Evolutionary conservation across 176 grass and related monocot species (phyloP).

Genomic region (Bromus sterilis): DNA sequence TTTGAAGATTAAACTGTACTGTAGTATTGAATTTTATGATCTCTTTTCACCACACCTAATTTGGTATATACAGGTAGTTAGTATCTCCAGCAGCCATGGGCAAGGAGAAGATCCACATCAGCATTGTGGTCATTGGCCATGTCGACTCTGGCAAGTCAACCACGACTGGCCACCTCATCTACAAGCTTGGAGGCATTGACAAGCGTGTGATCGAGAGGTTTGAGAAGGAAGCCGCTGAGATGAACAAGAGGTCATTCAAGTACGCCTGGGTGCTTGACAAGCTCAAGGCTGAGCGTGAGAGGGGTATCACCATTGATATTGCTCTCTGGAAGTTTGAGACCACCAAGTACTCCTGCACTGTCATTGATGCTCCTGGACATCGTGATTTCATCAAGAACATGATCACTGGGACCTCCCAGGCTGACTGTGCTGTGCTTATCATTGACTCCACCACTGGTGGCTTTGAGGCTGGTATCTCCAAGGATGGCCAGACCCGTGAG

Average conservation of each 20-base stretch:
- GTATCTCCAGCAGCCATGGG: slow-evolving; percentile 34
- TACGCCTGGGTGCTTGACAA: slow-evolving; percentile 87
- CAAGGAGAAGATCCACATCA: slow-evolving; percentile 86
- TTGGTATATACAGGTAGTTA: background rate
- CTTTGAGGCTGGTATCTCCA: slow-evolving; percentile 77
- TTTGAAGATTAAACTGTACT: background rate
- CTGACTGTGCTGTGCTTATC: slow-evolving; percentile 66
- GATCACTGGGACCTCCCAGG: slow-evolving; percentile 80
- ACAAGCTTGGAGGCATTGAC: slow-evolving; percentile 82
- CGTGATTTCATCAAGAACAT: slow-evolving; percentile 90
- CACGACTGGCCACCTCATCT: slow-evolving; percentile 72
- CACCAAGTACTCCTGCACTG: slow-evolving; percentile 73
- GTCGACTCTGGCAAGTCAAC: slow-evolving; percentile 74
- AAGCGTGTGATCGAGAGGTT: slow-evolving; percentile 87
- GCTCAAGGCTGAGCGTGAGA: slow-evolving; percentile 76
- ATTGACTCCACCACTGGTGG: slow-evolving; percentile 79
- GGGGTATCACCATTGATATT: slow-evolving; percentile 77
- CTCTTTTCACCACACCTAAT: background rate
- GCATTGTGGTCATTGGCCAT: slow-evolving; percentile 69
- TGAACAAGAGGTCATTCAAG: slow-evolving; percentile 86
- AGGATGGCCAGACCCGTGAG: slow-evolving; percentile 78
- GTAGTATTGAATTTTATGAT: background rate
- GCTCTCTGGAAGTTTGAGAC: slow-evolving; percentile 83
- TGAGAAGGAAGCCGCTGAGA: slow-evolving; percentile 72
- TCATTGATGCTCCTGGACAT: slow-evolving; percentile 73